A percentile compares a stretch with the other conserved stretches of the same genome.
phyloP scores from a whole-genome alignment of 176 grass and related monocot species.

The Oryza rufipogon region DNA sequence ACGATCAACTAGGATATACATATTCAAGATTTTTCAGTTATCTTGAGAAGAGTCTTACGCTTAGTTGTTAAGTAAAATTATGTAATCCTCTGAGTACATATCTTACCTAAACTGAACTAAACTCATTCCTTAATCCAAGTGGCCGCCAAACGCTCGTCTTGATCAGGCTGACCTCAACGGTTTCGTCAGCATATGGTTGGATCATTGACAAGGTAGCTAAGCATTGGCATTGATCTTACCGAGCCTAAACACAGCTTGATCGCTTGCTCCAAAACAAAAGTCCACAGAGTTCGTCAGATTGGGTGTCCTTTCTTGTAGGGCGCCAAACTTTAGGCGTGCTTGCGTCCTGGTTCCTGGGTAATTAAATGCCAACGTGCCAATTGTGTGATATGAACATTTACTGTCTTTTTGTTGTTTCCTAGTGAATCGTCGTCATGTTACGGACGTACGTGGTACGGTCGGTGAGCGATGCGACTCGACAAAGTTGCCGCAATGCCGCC shows the following conservation, averaged over 20 bases:
- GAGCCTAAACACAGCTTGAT: background rate
- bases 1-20: background rate
- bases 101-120: background rate
- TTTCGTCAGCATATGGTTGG: background rate
- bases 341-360: background rate
- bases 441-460: background rate
- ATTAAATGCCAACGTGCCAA: constrained; percentile 18
- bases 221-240: background rate
- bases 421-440: background rate
- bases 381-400: constrained; percentile 31
- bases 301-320: background rate
- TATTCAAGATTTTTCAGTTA: background rate
- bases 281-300: background rate
- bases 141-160: constrained; percentile 1
- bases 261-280: constrained; percentile 12
- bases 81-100: background rate
- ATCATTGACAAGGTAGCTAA: background rate
- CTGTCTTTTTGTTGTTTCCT: background rate
- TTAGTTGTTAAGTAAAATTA: constrained; percentile 3
- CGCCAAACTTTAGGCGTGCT: constrained; percentile 32
- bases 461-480: constrained; percentile 25
- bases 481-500: background rate
- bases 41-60: background rate
- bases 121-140: constrained; percentile 6
- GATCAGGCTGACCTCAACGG: background rate